These are phyloP conservation scores for Colletotrichum sp. DNA, from an alignment of 2,329 filamentous ascomycete genomes.

Conservation along the genomic window DNA sequence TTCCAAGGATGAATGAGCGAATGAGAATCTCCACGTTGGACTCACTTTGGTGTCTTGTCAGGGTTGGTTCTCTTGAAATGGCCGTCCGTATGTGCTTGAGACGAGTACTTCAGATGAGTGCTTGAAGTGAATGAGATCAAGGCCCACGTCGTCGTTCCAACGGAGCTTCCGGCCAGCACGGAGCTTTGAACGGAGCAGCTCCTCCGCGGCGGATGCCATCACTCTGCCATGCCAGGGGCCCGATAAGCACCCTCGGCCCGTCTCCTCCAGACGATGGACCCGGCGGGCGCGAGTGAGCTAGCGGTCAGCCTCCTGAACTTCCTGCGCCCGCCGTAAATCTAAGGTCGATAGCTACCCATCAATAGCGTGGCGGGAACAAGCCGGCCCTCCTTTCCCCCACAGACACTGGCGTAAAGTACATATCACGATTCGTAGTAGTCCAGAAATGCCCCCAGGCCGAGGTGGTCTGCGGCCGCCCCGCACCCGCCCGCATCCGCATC, in stretches of 20 bases:
- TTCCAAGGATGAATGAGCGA: background rate
- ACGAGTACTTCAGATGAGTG: too few relatives aligned
- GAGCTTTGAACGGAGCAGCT: background rate
- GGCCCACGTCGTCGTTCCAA: background rate
- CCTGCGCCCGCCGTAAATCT: background rate
- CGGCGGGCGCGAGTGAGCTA: background rate
- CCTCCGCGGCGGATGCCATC: background rate
- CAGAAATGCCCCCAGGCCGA: background rate
- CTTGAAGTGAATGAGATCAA: background rate
- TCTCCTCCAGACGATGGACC: background rate
- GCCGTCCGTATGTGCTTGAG: background rate
- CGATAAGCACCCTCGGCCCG: background rate
- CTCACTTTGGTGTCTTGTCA: background rate
- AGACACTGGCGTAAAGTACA: background rate
- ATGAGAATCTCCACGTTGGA: slow-evolving; percentile 18
- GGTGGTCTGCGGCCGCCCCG: background rate
- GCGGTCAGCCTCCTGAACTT: background rate
- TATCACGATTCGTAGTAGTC: background rate
- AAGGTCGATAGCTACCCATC: background rate
- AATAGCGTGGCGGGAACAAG: background rate
- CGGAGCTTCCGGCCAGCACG: background rate
- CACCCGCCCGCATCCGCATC: background rate
- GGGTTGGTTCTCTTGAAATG: background rate
- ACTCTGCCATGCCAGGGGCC: background rate
- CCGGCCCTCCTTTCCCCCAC: background rate